Base-by-base conservation (phyloP, 2,329 filamentous ascomycete species). In the Neurospora sp. region DNA sequence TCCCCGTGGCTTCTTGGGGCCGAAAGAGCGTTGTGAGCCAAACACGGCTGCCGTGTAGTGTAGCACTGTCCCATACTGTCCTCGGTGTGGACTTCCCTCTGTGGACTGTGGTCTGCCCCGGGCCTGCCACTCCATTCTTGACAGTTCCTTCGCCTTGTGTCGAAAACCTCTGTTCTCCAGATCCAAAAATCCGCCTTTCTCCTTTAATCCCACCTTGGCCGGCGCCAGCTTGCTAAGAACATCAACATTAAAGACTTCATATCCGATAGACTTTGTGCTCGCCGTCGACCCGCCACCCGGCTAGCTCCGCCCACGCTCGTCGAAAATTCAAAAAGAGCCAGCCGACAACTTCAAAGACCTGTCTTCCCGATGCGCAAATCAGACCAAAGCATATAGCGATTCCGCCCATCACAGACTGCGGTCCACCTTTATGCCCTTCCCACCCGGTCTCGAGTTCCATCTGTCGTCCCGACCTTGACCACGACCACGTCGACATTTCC, bases 131-230 rank as follows among this genome's bases (percentile, higher is more conserved):
- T 66, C 70, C 68, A 66, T 13, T 52, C 39, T 68, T 42, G 40
- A 38, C 17, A 36, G 28, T 38, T 39, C 38, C 58, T 43, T 33
- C 11, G 70, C 68, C 71, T 68, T 72, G 73, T 66, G 68, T 69
- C 70, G 67, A 73, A 74, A 74, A 73, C 71, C 71, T 46, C 70
- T 68, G 70, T 68, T 74, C 70, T 70, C 74, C 71, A 75, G 72
- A 75, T 70, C 73, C 74, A 71, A 75, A 75, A 75, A 73, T 72
- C 72, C 73, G 71, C 70, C 70, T 74, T 74, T 71, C 72, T 72
- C 71, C 73, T 71, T 74, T 73, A 69, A 72, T 71, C 66, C 67
- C 70, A 71, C 66, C 23, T 62, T 62, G 52, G 52, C 52, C 52
- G 52, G 52, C 52, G 52, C 52, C 52, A 62, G 23, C 52, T 62